Percentiles rank a stretch among this genome's conserved stretches.
Conservation (phyloP, 83 land plant genomes). For the Picea abies region DNA sequence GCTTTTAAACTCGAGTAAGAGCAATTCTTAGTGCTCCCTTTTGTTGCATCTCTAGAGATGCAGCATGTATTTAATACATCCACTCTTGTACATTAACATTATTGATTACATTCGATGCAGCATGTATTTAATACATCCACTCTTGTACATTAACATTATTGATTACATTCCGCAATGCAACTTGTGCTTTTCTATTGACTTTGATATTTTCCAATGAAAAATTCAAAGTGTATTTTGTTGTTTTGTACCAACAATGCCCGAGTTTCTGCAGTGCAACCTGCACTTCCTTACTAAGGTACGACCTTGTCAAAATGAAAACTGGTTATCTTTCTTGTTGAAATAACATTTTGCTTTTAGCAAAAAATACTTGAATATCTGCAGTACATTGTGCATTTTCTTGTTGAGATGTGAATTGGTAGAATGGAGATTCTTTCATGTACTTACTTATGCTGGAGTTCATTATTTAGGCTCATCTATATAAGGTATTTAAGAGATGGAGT, state of each 20-base stretch:
- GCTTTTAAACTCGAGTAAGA: background rate
- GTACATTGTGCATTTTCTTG: background rate
- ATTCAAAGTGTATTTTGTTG: background rate
- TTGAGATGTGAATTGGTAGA: background rate
- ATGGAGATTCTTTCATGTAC: background rate
- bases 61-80: constrained; percentile 17
- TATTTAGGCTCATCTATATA: background rate
- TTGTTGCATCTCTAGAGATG: constrained; percentile 1
- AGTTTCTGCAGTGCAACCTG: constrained; percentile 13
- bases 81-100: constrained; percentile 11
- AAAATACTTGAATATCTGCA: background rate
- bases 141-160: constrained; percentile 13
- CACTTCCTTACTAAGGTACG: background rate
- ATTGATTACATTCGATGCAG: constrained; percentile 16
- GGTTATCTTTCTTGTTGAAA: constrained; percentile 6
- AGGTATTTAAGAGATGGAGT: too few relatives aligned
- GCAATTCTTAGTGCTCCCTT: background rate
- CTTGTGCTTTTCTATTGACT: constrained; percentile 5
- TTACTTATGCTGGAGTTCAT: background rate
- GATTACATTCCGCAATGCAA: constrained; percentile 12
- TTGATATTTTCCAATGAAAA: background rate
- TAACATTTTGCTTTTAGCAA: background rate
- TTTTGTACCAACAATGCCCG: background rate
- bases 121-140: constrained; percentile 15
- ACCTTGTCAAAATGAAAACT: background rate